Conservation (phyloP, 164 flowering plant species). For the Houttuynia cordata region DNA sequence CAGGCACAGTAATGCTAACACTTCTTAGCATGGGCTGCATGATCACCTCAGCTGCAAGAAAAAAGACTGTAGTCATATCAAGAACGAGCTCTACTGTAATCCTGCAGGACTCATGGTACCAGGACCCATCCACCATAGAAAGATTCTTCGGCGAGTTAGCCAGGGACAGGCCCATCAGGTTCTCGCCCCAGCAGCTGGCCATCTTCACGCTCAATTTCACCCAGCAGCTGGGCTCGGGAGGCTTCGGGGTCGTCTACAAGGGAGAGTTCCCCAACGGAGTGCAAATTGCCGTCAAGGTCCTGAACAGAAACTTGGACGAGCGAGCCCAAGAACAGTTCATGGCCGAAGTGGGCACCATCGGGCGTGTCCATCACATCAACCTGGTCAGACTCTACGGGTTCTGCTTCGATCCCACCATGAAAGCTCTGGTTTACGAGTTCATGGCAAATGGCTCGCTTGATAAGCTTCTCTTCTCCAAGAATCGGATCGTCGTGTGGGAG, state of each 20-base stretch:
- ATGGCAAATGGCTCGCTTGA: conserved; percentile 25
- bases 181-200: conserved; percentile 12
- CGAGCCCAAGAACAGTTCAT: conserved; percentile 16
- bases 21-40: too few relatives aligned
- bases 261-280: conserved; percentile 15
- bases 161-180: conserved; percentile 4
- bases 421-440: conserved; percentile 22
- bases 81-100: neutral
- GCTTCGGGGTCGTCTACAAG: conserved; percentile 19
- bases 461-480: conserved; percentile 12
- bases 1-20: too few relatives aligned
- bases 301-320: conserved; percentile 5
- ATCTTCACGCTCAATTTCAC: conserved; percentile 11
- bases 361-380: conserved; percentile 19
- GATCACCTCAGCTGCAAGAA: neutral
- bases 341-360: conserved; percentile 22
- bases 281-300: conserved; percentile 19
- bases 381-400: conserved; percentile 20
- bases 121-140: neutral
- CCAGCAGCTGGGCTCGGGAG: conserved; percentile 19
- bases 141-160: neutral
- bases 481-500: neutral
- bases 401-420: conserved; percentile 7
- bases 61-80: neutral
- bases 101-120: neutral